Evolutionary conservation across 2,329 filamentous ascomycete species (phyloP), one percentile per base, ranked within the genome.

Genomic region (Pleomassaria siparia): DNA sequence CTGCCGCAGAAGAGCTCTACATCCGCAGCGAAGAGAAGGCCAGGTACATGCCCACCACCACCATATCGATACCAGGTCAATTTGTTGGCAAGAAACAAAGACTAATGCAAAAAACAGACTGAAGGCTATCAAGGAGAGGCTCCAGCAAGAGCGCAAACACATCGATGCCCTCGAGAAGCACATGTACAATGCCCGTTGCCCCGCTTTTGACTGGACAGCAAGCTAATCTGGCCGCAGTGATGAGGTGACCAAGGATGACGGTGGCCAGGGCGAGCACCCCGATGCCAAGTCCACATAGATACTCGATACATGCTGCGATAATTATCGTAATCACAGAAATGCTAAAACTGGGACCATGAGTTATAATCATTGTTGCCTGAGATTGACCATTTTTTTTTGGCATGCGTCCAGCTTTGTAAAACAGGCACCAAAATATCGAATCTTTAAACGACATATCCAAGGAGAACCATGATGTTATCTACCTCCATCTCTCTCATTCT

Each of bases 1-100:
- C 86, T 70, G 92, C 92, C 59, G 81, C 78, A 70, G 94, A 97
- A 78, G 86, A 91, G 72, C 83, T 83, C 62, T 89, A 88, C 75
- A 91, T 99, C 76, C 84, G 84, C 66, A 79, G 88, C 77, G 88
- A 91, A 70, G 94, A 97, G 82, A 84, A 85, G 76, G 85, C 91
- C 78, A 96, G 96, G 89, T 73, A 63, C 57, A 68, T 60, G 15
- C 20, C 15, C 45, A 36, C 28, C 44, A 13, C 10, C n/a, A n/a
- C n/a, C n/a, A n/a, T n/a, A n/a, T n/a, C n/a, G n/a, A n/a, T n/a
- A n/a, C n/a, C n/a, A n/a, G n/a, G 43, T 40, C 41, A 50, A 26
- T 32, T 25, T 15, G 28, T 20, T 13, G 12, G 2, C 13, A 12
- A 1, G 13, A 22, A 20, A 47, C 20, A 37, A 26, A 15, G 26